phyloP scores from a whole-genome alignment of 345 rosid genomes.

The Acer yangbiense region DNA sequence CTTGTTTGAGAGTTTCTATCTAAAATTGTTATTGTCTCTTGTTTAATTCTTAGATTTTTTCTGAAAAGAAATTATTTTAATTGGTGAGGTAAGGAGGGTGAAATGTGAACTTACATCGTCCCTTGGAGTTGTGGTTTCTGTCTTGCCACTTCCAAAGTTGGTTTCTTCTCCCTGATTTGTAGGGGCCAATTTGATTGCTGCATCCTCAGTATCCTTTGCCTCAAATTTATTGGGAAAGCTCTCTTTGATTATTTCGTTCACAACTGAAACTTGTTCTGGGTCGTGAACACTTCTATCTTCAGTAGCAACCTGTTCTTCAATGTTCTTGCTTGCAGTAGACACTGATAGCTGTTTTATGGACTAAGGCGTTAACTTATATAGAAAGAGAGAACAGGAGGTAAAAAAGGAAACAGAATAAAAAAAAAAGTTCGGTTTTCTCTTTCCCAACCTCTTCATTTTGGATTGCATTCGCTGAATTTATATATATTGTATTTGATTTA shows the following conservation, averaged over 20 bases:
- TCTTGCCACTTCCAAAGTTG: conserved; percentile 22
- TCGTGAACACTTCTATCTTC: conserved; percentile 24
- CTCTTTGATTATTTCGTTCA: conserved; percentile 29
- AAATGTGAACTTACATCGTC: conserved; percentile 45
- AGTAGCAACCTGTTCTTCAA: conserved; percentile 21
- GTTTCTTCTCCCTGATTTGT: conserved; percentile 16
- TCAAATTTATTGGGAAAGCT: conserved; percentile 20
- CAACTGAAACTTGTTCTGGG: conserved; percentile 20
- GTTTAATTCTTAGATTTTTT: conserved; percentile 6
- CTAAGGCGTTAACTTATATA: conserved; percentile 10
- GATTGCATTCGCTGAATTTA: conserved; percentile 17
- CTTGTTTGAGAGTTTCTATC: too few relatives aligned
- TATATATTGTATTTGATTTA: too few relatives aligned
- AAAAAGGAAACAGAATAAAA: background rate
- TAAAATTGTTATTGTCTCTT: background rate
- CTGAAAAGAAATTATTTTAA: conserved; percentile 5
- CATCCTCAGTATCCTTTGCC: conserved; percentile 20
- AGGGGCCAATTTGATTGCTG: background rate
- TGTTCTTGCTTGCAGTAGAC: conserved; percentile 22
- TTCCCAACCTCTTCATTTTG: conserved; percentile 42
- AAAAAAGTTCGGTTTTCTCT: background rate
- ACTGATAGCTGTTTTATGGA: conserved; percentile 22
- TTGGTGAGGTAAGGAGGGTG: background rate
- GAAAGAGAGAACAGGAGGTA: background rate
- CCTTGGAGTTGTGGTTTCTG: conserved; percentile 23